A percentile compares a stretch with the other conserved stretches of the same genome.
Conservation (phyloP, 1,284 basidiomycete genomes). For the Athelia psychrophila region DNA sequence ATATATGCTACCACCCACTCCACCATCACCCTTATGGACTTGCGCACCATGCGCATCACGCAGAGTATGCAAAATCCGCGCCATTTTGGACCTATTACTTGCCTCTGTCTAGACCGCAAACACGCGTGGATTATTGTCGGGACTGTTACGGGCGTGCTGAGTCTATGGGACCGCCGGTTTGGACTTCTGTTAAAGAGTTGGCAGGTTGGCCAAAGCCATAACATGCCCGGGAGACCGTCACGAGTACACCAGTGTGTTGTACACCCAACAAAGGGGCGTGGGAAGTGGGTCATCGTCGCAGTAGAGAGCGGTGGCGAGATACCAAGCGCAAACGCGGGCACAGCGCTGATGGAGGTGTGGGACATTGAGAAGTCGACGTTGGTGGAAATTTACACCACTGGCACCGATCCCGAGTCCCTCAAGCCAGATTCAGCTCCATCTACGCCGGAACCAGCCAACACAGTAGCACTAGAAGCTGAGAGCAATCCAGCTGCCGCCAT, state of each 20-base stretch:
- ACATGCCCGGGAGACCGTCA: conserved; percentile 43
- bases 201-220: conserved; percentile 61
- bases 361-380: conserved; percentile 69
- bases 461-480: conserved; percentile 46
- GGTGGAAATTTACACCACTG: conserved; percentile 68
- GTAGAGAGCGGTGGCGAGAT: conserved; percentile 41
- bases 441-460: conserved; percentile 47
- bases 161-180: conserved; percentile 94
- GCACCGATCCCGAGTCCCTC: conserved; percentile 30
- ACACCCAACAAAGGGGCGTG: conserved; percentile 85
- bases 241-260: conserved; percentile 71
- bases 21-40: conserved; percentile 75
- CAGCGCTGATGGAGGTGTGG: conserved; percentile 87
- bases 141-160: conserved; percentile 80
- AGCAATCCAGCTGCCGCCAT: conserved; percentile 30
- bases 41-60: conserved; percentile 80
- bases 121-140: conserved; percentile 87
- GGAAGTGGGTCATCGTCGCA: conserved; percentile 87
- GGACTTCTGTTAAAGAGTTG: conserved; percentile 87
- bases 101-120: conserved; percentile 80
- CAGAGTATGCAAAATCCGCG: conserved; percentile 81
- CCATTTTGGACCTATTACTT: conserved; percentile 85
- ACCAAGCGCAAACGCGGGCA: too few relatives aligned
- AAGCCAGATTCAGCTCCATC: conserved; percentile 37
- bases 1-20: conserved; percentile 86